phyloP scores from a whole-genome alignment of 345 rosid genomes.

The Melastoma malabathricum region DNA sequence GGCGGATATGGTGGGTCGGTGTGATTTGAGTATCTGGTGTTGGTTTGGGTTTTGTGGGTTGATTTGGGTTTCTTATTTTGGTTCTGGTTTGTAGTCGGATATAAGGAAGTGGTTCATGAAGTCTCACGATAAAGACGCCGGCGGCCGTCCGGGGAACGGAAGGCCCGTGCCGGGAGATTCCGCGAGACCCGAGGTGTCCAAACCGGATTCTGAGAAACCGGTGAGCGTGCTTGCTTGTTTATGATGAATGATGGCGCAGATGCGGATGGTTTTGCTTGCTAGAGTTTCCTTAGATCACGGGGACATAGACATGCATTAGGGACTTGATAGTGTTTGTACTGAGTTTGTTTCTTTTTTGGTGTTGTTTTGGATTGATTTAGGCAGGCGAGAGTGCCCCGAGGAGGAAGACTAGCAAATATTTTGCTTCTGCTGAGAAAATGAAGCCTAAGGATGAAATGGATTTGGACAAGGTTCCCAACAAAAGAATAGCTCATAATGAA shows the following conservation, averaged over 20 bases:
- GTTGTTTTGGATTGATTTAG: slow-evolving; percentile 21
- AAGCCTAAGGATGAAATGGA: slow-evolving; percentile 48
- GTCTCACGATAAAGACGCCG: slow-evolving; percentile 69
- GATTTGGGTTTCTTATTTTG: neutral
- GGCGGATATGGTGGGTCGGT: too few relatives aligned
- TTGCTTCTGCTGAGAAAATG: slow-evolving; percentile 47
- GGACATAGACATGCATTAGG: too few relatives aligned
- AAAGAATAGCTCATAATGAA: slow-evolving; percentile 46
- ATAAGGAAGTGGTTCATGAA: slow-evolving; percentile 97
- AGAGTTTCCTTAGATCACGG: too few relatives aligned
- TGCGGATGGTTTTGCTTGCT: too few relatives aligned
- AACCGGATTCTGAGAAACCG: slow-evolving; percentile 14
- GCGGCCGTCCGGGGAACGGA: slow-evolving; percentile 18
- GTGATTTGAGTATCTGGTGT: too few relatives aligned
- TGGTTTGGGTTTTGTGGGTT: too few relatives aligned
- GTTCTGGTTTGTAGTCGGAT: slow-evolving; percentile 53
- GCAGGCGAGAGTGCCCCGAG: slow-evolving; percentile 39
- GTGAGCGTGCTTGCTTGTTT: slow-evolving; percentile 22
- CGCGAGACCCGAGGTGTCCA: slow-evolving; percentile 14
- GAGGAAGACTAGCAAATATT: slow-evolving; percentile 91
- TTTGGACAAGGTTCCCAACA: slow-evolving; percentile 36
- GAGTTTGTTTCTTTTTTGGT: too few relatives aligned
- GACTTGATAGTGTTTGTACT: too few relatives aligned
- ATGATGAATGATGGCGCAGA: neutral
- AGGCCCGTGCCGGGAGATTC: slow-evolving; percentile 21